Percentiles rank a stretch among this genome's conserved stretches.
phyloP scores from a whole-genome alignment of 139 green algal genomes.

The Micromonas commoda region DNA sequence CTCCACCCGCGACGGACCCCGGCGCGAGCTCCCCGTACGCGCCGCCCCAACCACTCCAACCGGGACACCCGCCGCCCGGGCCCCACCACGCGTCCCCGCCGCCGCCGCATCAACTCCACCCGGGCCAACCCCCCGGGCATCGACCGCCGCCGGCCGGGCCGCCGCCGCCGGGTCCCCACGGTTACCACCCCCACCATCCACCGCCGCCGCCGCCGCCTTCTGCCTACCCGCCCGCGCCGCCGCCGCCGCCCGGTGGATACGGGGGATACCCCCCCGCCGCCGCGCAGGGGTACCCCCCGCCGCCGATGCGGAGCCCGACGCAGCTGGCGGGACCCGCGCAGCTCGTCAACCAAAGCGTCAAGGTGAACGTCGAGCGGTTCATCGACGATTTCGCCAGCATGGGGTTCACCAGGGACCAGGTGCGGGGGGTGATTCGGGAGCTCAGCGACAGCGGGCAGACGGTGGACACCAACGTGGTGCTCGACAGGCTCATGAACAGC shows the following conservation, averaged over 20 bases:
- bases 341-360: conserved; percentile 66
- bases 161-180: conserved; percentile 14
- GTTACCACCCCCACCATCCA: not conserved
- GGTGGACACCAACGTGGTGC: conserved; percentile 69
- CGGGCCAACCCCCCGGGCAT: not conserved
- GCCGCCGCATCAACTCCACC: not conserved
- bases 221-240: not conserved
- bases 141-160: not conserved
- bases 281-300: not conserved
- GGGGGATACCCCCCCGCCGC: not conserved
- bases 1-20: not conserved
- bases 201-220: not conserved
- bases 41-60: too few species aligned
- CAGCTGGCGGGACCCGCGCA: conserved; percentile 22
- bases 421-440: conserved; percentile 49
- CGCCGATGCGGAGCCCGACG: not conserved
- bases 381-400: conserved; percentile 71
- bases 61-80: not conserved
- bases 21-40: too few species aligned
- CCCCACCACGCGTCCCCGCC: conserved; percentile 5
- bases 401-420: conserved; percentile 59
- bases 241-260: not conserved
- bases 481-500: conserved; percentile 60
- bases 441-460: conserved; percentile 54
- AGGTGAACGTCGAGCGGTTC: conserved; percentile 57